These are phyloP conservation scores for Calonectria fujianensis DNA, from an alignment of 2,329 filamentous ascomycete species.

Conservation along the genomic window DNA sequence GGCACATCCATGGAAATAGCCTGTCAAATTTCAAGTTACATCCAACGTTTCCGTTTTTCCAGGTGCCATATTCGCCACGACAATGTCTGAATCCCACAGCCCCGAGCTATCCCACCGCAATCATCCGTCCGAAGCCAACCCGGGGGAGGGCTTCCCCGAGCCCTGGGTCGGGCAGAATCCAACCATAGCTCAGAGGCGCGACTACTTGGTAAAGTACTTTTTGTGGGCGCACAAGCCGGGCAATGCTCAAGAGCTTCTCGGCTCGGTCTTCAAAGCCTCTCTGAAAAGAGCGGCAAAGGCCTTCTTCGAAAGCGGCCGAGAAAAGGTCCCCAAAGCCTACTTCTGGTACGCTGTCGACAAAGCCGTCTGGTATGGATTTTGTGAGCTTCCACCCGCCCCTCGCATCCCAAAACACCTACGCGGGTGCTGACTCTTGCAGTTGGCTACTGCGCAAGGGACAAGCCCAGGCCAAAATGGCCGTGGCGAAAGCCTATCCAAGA, in stretches of 20 bases:
- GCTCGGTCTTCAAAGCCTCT: not conserved
- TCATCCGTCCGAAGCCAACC: not conserved
- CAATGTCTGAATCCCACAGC: not conserved
- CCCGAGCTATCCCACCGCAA: not conserved
- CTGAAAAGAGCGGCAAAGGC: not conserved
- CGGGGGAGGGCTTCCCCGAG: not conserved
- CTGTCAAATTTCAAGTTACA: not conserved
- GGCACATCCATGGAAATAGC: not conserved
- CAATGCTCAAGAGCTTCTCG: not conserved
- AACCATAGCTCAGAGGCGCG: not conserved
- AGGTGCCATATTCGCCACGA: not conserved
- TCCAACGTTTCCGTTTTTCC: not conserved
- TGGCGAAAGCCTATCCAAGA: not conserved
- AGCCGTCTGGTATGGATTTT: not conserved
- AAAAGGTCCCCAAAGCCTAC: not conserved
- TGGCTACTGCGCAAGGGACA: not conserved
- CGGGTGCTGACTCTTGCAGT: not conserved
- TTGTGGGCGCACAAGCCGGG: not conserved
- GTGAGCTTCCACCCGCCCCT: not conserved
- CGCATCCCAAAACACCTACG: not conserved
- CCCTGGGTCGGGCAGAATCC: not conserved
- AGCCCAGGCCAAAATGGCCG: not conserved
- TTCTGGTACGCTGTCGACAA: conserved; percentile 15
- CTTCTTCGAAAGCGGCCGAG: not conserved
- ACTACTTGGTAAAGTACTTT: not conserved